Evolutionary conservation across 2,329 filamentous ascomycete genomes (phyloP), one percentile per base, ranked within the genome.

Genomic region (Cadophora luteo-olivacea): DNA sequence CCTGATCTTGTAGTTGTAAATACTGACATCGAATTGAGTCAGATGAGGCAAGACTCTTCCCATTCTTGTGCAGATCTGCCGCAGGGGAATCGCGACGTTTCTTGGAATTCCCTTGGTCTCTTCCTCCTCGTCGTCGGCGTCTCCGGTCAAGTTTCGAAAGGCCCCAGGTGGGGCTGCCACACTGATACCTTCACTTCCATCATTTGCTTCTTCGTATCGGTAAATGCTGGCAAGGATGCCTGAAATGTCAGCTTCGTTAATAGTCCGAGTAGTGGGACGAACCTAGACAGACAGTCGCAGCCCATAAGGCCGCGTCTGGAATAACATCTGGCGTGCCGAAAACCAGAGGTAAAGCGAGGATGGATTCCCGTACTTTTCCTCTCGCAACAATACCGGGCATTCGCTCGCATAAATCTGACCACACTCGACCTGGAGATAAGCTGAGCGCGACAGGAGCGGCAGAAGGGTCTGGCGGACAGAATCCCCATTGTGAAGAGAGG

Each of bases 1-100:
- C 5, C 49, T 52, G n/a, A 52, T 52, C 49, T 52, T 52, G 49
- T 52, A 52, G 49, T 52, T 52, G 49, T 52, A 52, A 4, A 52
- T 52, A 9, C 49, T 52, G 24, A 52, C 49, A 52, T 52, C 49
- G 24, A 52, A 52, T 52, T 52, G 49, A 3, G 49, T 52, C 5
- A 52, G 49, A 14, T 52, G 49, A 12, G 49, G 49, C 14, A 52
- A 29, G 49, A 52, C 49, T 52, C 49, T 52, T 52, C 49, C 49
- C 49, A 52, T 52, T 14, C 49, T 9, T 9, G 49, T 52, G 11
- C 49, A 52, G 22, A 52, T 52, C 49, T 52, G 49, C 29, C 49
- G 49, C 8, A 52, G 22, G 9, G 49, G 49, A 29, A 52, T 52
- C 2, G 49, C 49, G 49, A 52, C 49, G 49, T 52, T 52, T 12